These are phyloP conservation scores for Melocanna baccifera DNA, from an alignment of 176 grass and related monocot species.

Conservation along the genomic window DNA sequence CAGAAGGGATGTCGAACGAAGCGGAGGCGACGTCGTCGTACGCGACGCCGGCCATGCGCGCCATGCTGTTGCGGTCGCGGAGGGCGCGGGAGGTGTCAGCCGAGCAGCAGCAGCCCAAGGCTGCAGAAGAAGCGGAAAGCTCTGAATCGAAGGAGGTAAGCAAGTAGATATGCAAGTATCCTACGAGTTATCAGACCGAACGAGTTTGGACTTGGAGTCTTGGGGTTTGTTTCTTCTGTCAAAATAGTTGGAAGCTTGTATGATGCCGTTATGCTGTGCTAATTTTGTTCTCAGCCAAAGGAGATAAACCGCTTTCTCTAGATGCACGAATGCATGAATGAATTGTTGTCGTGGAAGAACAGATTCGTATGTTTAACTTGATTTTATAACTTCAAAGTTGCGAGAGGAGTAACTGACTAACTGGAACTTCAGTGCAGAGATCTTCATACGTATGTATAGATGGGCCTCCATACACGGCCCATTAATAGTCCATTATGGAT, in stretches of 20 bases:
- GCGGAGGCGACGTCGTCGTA: not conserved
- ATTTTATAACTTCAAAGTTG: not conserved
- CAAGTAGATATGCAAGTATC: not conserved
- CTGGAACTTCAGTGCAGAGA: not conserved
- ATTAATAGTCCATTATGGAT: not conserved
- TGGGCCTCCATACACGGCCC: not conserved
- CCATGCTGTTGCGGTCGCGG: slow-evolving; percentile 31
- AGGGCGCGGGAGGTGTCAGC: not conserved
- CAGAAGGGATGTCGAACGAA: not conserved
- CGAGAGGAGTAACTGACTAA: not conserved
- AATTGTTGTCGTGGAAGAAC: not conserved
- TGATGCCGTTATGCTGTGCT: not conserved
- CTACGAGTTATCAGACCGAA: not conserved
- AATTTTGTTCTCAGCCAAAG: not conserved
- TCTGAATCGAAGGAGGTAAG: not conserved
- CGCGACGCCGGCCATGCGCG: slow-evolving; percentile 40
- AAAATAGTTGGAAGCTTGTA: not conserved
- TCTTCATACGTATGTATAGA: not conserved
- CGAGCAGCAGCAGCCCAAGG: not conserved
- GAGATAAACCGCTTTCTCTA: not conserved
- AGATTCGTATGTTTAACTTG: not conserved
- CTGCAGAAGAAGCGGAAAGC: not conserved
- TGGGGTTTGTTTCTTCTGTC: not conserved
- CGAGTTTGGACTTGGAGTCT: not conserved
- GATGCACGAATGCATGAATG: not conserved